Base-by-base conservation (phyloP, 2,329 filamentous ascomycete genomes). In the Teratosphaeria epicoccoides region DNA sequence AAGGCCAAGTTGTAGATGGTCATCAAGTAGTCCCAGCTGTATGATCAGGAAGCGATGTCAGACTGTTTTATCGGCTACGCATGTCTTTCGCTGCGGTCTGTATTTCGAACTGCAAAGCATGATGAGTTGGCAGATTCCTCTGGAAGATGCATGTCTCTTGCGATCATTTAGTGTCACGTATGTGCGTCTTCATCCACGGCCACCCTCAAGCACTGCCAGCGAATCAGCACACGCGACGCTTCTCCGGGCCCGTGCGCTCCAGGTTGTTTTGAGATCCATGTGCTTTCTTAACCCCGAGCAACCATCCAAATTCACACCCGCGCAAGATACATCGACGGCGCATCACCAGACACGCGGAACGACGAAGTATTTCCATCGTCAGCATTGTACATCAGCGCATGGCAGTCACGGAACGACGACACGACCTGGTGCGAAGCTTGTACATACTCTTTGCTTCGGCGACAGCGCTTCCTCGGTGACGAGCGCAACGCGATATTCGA, bases 1-100 rank as follows among this genome's bases (percentile, higher is more conserved):
- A 87, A 88, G 78, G 80, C 87, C 61, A 95, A 95, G 80, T 75
- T 95, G 73, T 90, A 82, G 33, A 20, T 40, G 33, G 33, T 3
- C 33, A 20, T 17, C n/a, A 17, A 17, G 76, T 40, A 71, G 46
- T 23, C n/a, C 22, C 17, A 11, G 2, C 37, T 49, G 51, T 24
- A n/a, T 25, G 22, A 26, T 10, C 24, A 24, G 43, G 22, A 9
- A 9, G 5, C 24, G 22, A 26, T 9, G 7, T n/a, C 17, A 40
- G n/a, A 40, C n/a, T 20, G 14, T n/a, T n/a, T n/a, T n/a, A n/a
- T n/a, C n/a, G n/a, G n/a, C n/a, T n/a, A n/a, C n/a, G n/a, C n/a
- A n/a, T n/a, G n/a, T n/a, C n/a, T n/a, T n/a, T n/a, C n/a, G n/a
- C n/a, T n/a, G n/a, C n/a, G n/a, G n/a, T n/a, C n/a, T n/a, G n/a